Conservation (phyloP, 1,139 yeast genomes). For the Hansenula sp. region DNA sequence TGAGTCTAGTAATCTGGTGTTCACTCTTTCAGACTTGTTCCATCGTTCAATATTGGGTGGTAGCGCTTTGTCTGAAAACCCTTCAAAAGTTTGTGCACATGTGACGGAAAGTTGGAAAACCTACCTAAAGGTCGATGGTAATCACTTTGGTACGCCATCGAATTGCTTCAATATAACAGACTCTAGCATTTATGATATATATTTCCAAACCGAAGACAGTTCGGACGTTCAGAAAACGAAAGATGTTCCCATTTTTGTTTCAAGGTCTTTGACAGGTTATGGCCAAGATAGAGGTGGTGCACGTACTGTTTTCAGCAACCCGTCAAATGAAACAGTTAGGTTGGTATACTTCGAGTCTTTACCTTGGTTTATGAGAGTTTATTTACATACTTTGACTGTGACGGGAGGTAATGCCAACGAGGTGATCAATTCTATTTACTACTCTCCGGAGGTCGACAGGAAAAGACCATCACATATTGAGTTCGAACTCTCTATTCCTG, state of each 20-base stretch:
- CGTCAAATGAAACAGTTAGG: constrained; percentile 42
- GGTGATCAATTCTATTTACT: constrained; percentile 53
- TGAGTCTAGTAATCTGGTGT: constrained; percentile 48
- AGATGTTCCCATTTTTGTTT: constrained; percentile 66
- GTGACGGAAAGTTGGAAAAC: constrained; percentile 44
- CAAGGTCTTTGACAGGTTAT: constrained; percentile 87
- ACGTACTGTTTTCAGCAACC: constrained; percentile 72
- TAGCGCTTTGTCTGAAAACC: constrained; percentile 44
- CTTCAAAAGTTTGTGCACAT: constrained; percentile 42
- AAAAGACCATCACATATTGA: constrained; percentile 83
- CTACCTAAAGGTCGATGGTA: constrained; percentile 25
- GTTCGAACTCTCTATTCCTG: constrained; percentile 59
- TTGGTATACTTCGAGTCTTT: constrained; percentile 74
- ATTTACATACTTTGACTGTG: constrained; percentile 61
- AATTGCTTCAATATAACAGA: constrained; percentile 35
- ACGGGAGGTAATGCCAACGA: constrained; percentile 21
- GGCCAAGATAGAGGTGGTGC: constrained; percentile 91
- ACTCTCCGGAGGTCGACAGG: constrained; percentile 78
- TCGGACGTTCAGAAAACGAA: constrained; percentile 31
- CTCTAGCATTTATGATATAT: constrained; percentile 34
- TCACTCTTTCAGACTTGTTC: constrained; percentile 61
- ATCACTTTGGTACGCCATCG: constrained; percentile 26
- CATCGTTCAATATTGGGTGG: constrained; percentile 67
- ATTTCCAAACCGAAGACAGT: constrained; percentile 35
- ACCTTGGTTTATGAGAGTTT: constrained; percentile 93